Base-by-base conservation (phyloP, 306 rosid genomes). In the Ochetophila trinervis region DNA sequence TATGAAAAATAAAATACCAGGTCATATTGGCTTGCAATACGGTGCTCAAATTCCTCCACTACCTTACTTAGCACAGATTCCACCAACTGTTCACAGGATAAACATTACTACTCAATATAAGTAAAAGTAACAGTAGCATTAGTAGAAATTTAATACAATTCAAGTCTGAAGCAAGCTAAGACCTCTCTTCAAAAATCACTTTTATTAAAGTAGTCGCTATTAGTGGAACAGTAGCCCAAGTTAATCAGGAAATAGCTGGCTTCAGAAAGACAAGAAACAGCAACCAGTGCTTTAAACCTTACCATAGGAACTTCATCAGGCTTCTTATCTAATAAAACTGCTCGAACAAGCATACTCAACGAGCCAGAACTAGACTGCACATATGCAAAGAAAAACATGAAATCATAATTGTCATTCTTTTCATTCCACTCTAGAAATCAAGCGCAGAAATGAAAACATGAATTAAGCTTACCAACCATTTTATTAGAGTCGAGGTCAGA, bases 291-390 rank as follows among this genome's bases (percentile, higher is more conserved):
- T 17, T 47, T 32, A 67, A 54, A 15, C 56, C 88, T 66, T 81
- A 92, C 98, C 87, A 0, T 76, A 15, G 95, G 95, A 67, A 92
- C 88, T 80, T 92, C 98, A 56, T 92, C 98, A 60, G 96, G 98
- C 79, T 83, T 87, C 85, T 87, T 92, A 76, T 92, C 96, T 12
- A 68, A 78, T 42, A 92, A 59, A 57, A 85, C 69, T 62, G 95
- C 85, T 45, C 83, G 92, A 68, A 92, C 87, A 62, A 89, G 96
- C 79, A 63, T 82, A 71, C 86, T 83, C 82, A 87, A 53, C 59
- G 97, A 80, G 78, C 78, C 63, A 62, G 87, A 82, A 70, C 76
- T 61, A 52, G 85, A 64, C 96, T 92, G 91, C 80, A 74, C 53
- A 20, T 42, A 48, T 48, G 48, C 27, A 23, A 48, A 56, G 7